A percentile compares a stretch with the other conserved stretches of the same genome.
phyloP scores from a whole-genome alignment of 805 yeast genomes.

The Nakazawaea sp. region DNA sequence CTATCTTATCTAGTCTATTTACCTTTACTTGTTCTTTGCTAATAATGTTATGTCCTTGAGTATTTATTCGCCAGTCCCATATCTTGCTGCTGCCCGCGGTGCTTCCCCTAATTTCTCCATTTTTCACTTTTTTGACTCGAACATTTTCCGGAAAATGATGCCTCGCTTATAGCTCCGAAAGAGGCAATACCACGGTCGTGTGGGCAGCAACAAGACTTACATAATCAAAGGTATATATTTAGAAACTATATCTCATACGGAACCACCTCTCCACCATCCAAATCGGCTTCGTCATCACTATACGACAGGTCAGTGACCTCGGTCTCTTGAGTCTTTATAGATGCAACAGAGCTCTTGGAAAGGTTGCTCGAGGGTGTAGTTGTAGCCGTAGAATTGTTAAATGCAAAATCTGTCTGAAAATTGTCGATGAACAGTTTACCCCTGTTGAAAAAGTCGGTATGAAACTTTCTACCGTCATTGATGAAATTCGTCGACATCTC shows the following conservation, averaged over 20 bases:
- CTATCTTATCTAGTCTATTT: background rate
- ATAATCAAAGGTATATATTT: too few relatives aligned
- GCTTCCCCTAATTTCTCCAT: too few relatives aligned
- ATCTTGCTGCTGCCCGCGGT: too few relatives aligned
- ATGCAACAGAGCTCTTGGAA: too few relatives aligned
- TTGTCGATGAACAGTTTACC: constrained; percentile 20
- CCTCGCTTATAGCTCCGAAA: too few relatives aligned
- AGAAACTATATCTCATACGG: too few relatives aligned
- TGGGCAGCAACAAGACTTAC: too few relatives aligned
- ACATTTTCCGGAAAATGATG: too few relatives aligned
- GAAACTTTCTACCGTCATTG: constrained; percentile 14
- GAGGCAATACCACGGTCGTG: too few relatives aligned
- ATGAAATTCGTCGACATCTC: constrained; percentile 18
- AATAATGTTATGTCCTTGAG: too few relatives aligned
- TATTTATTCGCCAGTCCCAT: too few relatives aligned
- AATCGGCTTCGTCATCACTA: constrained; percentile 6
- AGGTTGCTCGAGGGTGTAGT: constrained; percentile 4
- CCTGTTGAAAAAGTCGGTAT: constrained; percentile 18
- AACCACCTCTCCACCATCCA: constrained; percentile 19
- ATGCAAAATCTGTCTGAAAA: constrained; percentile 11
- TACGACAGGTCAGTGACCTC: constrained; percentile 11
- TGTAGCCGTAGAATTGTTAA: constrained; percentile 16
- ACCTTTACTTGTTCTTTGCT: background rate
- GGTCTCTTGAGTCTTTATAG: background rate
- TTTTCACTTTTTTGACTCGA: too few relatives aligned